A percentile compares a stretch with the other conserved stretches of the same genome.
Evolutionary conservation across 352 stramenopile species (phyloP).

Genomic region (Blastocystis sp.): DNA sequence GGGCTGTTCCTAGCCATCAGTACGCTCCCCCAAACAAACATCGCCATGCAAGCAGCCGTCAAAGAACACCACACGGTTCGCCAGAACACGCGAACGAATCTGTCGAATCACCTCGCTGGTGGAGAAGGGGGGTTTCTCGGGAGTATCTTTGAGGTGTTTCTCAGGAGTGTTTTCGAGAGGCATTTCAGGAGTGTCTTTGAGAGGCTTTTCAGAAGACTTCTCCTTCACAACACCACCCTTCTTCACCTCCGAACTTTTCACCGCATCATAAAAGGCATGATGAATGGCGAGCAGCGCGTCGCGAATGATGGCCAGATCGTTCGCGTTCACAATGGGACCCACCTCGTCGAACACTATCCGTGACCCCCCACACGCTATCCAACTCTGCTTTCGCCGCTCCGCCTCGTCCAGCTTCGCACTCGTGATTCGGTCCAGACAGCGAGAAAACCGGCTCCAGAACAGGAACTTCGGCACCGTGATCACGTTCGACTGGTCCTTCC

Average conservation of each 20-base stretch:
- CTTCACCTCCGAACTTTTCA: too few relatives aligned
- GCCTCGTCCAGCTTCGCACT: not conserved
- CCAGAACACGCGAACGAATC: constrained; percentile 7
- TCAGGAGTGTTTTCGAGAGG: too few relatives aligned
- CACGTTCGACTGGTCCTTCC: constrained; percentile 55
- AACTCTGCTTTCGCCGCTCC: constrained; percentile 10
- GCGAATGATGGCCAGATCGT: not conserved
- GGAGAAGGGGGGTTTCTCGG: not conserved
- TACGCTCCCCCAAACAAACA: not conserved
- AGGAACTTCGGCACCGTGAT: constrained; percentile 21
- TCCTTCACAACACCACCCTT: not conserved
- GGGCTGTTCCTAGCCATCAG: not conserved
- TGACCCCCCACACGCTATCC: not conserved
- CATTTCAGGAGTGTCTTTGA: too few relatives aligned
- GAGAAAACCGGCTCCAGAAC: constrained; percentile 38
- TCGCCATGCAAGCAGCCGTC: not conserved
- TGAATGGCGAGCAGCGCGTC: constrained; percentile 49
- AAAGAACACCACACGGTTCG: constrained; percentile 1
- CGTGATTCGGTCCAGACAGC: not conserved
- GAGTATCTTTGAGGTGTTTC: not conserved
- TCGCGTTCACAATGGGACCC: constrained; percentile 3
- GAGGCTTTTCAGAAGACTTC: too few relatives aligned
- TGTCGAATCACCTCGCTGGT: constrained; percentile 21
- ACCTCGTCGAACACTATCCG: constrained; percentile 46
- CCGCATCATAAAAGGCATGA: constrained; percentile 2